These are phyloP conservation scores for Monascus ruber DNA, from an alignment of 2,329 filamentous ascomycete genomes.

Conservation along the genomic window DNA sequence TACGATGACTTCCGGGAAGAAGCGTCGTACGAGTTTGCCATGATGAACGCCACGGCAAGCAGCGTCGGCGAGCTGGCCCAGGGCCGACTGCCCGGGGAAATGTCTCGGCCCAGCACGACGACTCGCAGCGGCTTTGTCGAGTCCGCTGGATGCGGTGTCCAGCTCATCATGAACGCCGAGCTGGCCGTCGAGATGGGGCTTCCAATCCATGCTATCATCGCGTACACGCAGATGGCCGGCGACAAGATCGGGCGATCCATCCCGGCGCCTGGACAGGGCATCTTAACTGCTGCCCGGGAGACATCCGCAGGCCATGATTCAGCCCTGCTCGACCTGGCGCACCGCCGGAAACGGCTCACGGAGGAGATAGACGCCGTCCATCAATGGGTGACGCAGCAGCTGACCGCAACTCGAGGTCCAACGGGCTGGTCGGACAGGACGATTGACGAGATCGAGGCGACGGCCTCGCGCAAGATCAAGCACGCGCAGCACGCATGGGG, in stretches of 20 bases:
- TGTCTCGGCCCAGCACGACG: slow-evolving; percentile 90
- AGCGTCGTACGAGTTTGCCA: slow-evolving; percentile 94
- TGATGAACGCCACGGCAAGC: slow-evolving; percentile 97
- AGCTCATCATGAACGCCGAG: slow-evolving; percentile 89
- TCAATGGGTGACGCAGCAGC: slow-evolving; percentile 83
- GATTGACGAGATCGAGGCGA: slow-evolving; percentile 61
- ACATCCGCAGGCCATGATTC: slow-evolving; percentile 64
- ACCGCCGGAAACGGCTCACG: slow-evolving; percentile 82
- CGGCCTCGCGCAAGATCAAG: slow-evolving; percentile 76
- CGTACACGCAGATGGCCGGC: slow-evolving; percentile 80
- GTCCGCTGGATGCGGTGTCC: slow-evolving; percentile 89
- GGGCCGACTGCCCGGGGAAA: slow-evolving; percentile 82
- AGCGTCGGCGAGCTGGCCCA: slow-evolving; percentile 86
- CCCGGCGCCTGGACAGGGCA: slow-evolving; percentile 85
- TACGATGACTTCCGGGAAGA: slow-evolving; percentile 97
- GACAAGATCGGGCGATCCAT: slow-evolving; percentile 97
- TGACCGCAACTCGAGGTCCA: slow-evolving; percentile 65
- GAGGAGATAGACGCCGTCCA: slow-evolving; percentile 81
- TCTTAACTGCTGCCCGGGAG: slow-evolving; percentile 83
- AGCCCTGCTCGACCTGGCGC: slow-evolving; percentile 86
- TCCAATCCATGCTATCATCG: slow-evolving; percentile 87
- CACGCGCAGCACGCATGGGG: slow-evolving; percentile 82
- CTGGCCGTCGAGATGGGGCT: slow-evolving; percentile 93
- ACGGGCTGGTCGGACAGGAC: slow-evolving; percentile 65
- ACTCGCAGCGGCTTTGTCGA: slow-evolving; percentile 97